Evolutionary conservation across 306 rosid species (phyloP), one percentile per base, ranked within the genome.

Genomic region (Cucurbita argyrosperma): DNA sequence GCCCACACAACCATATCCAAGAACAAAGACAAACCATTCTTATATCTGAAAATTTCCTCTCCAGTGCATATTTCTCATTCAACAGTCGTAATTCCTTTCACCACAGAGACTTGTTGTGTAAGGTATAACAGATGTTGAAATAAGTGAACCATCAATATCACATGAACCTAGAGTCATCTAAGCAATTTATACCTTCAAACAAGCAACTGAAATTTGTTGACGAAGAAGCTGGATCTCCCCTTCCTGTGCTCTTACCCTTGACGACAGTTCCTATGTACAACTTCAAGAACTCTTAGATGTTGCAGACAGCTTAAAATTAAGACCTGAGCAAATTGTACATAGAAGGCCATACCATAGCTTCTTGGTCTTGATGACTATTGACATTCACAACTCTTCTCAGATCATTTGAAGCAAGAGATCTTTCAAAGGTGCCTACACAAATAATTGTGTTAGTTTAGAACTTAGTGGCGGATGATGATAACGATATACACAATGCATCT

Each of bases 211-310:
- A 79, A 90, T 86, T 79, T 90, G 92, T 78, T 90, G 88, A 51
- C 89, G 96, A 79, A 94, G 98, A 74, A 83, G 84, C 51, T 79
- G 82, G 74, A 94, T 90, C 89, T 90, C 98, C 78, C 84, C 88
- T 85, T 88, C 96, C 79, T 87, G 92, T 4, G 42, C 82, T 82
- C 76, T 86, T 77, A 88, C 88, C 76, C 71, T 87, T 53, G 97
- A 86, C 74, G 68, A 76, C 70, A 94, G 90, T 77, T 90, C 96
- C 98, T 94, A 78, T 66, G 78, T 65, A 78, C 70, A 75, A 59
- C 80, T 69, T 51, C 79, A 71, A 49, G 75, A 58, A 76, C 75
- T 73, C 51, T 78, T 52, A 55, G 42, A 53, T 72, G 53, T 43
- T 79, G 72, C 76, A 62, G 69, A 63, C 59, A 37, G 51, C 77